Base-by-base conservation (phyloP, 768 basidiomycete genomes). In the Trametes sanguinea region DNA sequence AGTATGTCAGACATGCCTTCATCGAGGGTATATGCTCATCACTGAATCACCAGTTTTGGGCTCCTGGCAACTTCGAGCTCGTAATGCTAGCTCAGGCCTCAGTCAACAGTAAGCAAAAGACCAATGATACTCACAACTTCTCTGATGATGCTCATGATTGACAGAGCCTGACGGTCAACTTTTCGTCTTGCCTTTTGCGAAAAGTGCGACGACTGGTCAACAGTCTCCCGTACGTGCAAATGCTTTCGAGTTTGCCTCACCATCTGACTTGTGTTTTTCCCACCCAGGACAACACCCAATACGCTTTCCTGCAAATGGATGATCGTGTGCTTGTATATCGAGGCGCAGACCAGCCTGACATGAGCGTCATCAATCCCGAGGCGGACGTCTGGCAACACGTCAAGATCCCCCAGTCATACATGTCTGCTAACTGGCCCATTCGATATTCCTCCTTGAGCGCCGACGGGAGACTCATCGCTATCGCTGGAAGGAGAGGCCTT, bases 301-400 rank as follows among this genome's bases (percentile, higher is more conserved):
- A 96, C 71, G 95, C 94, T 1, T 96, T 96, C 76, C 80, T 98
- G 43, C 94, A 96, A 75, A 86, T 95, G 85, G 95, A 98, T 69
- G 96, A 98, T 68, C 86, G 94, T 44, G 90, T 92, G 2, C 81
- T 97, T 0, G 87, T 98, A 14, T 99, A 98, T 73, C 85, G 96
- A 57, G 95, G 96, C 13, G 94, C 95, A 32, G 96, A 98, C 73
- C 95, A 98, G 72, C 95, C 96, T 5, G 95, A 98, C 72, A 90
- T 97, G 88, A 96, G 94, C 71, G 88, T 99, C 60, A 97, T 98
- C 70, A 98, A 98, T 71, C 95, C 95, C 14, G 95, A 96, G 72
- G 93, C 93, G 3, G 95, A 98, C 69, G 95, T 98, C 16, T 98
- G 96, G 95, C 94, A 98, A 68, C 90, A 92, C 75, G 90, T 98